phyloP scores from a whole-genome alignment of 2,329 filamentous ascomycete species.

The Xenosphaeropsis pyriputrescens region DNA sequence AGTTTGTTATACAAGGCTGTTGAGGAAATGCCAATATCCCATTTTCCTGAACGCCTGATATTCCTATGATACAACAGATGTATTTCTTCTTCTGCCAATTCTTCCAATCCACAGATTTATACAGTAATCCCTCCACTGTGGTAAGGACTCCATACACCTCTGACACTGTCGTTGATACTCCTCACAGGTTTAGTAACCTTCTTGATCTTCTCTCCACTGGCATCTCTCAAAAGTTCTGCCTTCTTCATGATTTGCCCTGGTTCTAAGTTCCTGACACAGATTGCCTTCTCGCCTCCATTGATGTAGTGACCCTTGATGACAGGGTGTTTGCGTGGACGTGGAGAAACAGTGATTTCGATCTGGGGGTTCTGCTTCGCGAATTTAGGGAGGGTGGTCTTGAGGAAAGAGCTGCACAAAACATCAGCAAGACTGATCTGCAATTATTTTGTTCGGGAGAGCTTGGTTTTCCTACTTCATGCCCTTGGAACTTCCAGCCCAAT shows the following conservation, averaged over 20 bases:
- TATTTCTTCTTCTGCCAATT: too few relatives aligned
- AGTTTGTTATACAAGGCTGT: too few relatives aligned
- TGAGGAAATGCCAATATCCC: too few relatives aligned
- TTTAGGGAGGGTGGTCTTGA: constrained; percentile 57
- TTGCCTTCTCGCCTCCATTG: constrained; percentile 72
- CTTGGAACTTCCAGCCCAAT: constrained; percentile 82
- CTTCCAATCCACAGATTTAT: constrained; percentile 4
- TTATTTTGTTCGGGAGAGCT: neutral
- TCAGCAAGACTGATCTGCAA: constrained; percentile 1
- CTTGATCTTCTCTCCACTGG: constrained; percentile 61
- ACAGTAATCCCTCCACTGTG: constrained; percentile 33
- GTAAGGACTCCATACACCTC: constrained; percentile 58
- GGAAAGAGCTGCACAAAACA: constrained; percentile 48
- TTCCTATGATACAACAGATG: too few relatives aligned
- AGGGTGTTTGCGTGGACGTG: constrained; percentile 79
- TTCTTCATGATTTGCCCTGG: constrained; percentile 71
- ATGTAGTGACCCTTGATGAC: constrained; percentile 84
- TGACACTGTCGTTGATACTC: constrained; percentile 50
- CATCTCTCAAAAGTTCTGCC: constrained; percentile 55
- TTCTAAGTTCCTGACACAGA: constrained; percentile 81
- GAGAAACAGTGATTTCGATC: constrained; percentile 85
- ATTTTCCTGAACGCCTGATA: too few relatives aligned
- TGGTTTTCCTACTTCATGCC: constrained; percentile 72
- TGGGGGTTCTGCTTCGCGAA: constrained; percentile 75
- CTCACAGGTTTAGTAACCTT: constrained; percentile 46